phyloP scores from a whole-genome alignment of 768 basidiomycete genomes.

The Russula griseocarnosa region DNA sequence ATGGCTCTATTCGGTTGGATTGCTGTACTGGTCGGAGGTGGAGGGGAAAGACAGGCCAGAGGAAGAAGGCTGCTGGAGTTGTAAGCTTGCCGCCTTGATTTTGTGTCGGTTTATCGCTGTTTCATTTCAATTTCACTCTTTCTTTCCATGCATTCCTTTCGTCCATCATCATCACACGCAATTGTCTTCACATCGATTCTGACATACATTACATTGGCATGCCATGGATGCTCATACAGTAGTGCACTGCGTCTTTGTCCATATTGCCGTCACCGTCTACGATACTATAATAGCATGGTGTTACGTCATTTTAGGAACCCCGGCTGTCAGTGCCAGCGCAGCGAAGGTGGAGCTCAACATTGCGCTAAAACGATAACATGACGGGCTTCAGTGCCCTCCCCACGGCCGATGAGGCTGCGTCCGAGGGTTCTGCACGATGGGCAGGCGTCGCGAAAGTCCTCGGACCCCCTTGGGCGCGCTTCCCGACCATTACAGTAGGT shows the following conservation, averaged over 20 bases:
- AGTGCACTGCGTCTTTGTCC: not conserved
- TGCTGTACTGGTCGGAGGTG: constrained; percentile 45
- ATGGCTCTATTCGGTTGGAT: constrained; percentile 81
- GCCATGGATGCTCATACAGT: constrained; percentile 3
- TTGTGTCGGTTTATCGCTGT: not conserved
- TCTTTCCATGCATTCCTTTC: constrained; percentile 2
- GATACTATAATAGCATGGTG: not conserved
- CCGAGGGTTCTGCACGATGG: constrained; percentile 39
- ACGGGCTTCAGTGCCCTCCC: constrained; percentile 51
- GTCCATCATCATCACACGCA: constrained; percentile 1
- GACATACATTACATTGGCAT: constrained; percentile 3
- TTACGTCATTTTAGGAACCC: constrained; percentile 11
- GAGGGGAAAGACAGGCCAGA: constrained; percentile 17
- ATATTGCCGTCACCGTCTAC: no score
- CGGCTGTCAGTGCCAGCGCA: not conserved
- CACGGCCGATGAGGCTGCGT: constrained; percentile 42
- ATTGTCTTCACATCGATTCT: constrained; percentile 6
- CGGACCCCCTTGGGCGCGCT: constrained; percentile 63
- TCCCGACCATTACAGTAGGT: constrained; percentile 71
- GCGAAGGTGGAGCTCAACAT: not conserved
- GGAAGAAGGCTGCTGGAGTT: constrained; percentile 15
- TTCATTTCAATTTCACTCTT: no score
- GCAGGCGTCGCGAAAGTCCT: constrained; percentile 55
- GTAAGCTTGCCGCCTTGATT: not conserved
- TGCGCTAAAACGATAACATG: constrained; percentile 35